These are phyloP conservation scores for Diaporthe sp. DNA, from an alignment of 2,329 filamentous ascomycete species.

Conservation along the genomic window DNA sequence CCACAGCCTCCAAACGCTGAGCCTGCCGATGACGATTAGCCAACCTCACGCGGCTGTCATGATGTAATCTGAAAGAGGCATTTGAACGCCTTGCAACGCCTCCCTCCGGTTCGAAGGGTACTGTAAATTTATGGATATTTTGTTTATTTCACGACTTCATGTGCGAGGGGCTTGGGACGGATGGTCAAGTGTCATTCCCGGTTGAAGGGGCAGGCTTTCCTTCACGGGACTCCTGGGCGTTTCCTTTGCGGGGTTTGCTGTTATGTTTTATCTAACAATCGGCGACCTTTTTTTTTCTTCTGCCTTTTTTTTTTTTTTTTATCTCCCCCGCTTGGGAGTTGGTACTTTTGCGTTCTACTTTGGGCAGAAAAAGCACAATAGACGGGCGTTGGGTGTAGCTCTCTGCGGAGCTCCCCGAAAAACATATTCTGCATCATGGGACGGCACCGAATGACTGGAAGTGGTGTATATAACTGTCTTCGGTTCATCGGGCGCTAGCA, in stretches of 20 bases:
- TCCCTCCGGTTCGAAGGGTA: constrained; percentile 14
- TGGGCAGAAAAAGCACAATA: constrained; percentile 33
- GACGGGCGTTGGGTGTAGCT: constrained; percentile 22
- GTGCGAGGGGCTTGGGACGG: constrained; percentile 20
- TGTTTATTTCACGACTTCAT: constrained; percentile 35
- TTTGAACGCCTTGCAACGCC: not conserved
- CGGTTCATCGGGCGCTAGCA: constrained; percentile 28
- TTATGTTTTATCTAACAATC: constrained; percentile 22
- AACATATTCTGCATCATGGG: constrained; percentile 30
- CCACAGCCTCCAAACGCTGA: constrained; percentile 70
- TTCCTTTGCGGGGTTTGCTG: constrained; percentile 23
- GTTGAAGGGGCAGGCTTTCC: constrained; percentile 31
- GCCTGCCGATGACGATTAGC: constrained; percentile 74
- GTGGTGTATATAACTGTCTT: constrained; percentile 31
- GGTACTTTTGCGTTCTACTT: constrained; percentile 25
- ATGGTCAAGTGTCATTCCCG: constrained; percentile 30
- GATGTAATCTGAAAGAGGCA: constrained; percentile 42
- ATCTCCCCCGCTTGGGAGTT: constrained; percentile 9
- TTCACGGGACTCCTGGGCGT: constrained; percentile 29
- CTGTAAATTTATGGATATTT: constrained; percentile 34
- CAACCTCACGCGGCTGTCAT: constrained; percentile 53
- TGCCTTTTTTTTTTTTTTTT: constrained; percentile 31
- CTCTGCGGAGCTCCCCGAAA: not conserved
- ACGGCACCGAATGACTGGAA: constrained; percentile 27
- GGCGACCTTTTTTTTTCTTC: constrained; percentile 28